A percentile compares a stretch with the other conserved stretches of the same genome.
Conservation (phyloP, 495 filamentous ascomycete genomes). For the Tuber borchii region DNA sequence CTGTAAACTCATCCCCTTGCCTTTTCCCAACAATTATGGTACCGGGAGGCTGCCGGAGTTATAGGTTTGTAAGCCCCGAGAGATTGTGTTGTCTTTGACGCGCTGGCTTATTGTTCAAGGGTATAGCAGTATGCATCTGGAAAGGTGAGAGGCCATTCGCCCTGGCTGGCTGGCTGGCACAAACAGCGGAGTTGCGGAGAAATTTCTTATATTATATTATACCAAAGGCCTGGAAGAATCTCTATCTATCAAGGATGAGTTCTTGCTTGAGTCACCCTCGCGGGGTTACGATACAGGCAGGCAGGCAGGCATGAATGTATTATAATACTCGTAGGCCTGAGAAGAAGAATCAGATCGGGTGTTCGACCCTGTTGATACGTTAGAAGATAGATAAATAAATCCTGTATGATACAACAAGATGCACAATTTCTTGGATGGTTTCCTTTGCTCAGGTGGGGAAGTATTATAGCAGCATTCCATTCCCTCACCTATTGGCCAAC, state of each 20-base stretch:
- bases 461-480: background rate
- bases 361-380: background rate
- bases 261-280: background rate
- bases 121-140: background rate
- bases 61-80: background rate
- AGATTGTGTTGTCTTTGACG: background rate
- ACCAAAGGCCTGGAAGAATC: background rate
- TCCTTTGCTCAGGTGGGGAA: background rate
- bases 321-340: background rate
- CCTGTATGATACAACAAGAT: background rate
- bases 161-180: background rate
- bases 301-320: background rate
- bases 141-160: background rate
- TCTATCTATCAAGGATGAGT: background rate
- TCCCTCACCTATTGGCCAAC: background rate
- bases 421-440: no score
- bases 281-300: background rate
- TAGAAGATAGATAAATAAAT: background rate
- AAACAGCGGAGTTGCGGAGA: background rate
- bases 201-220: background rate
- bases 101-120: background rate
- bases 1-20: background rate
- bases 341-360: background rate
- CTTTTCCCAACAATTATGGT: background rate
- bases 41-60: background rate